Evolutionary conservation across 2,329 filamentous ascomycete genomes (phyloP).

Genomic region (Monosporascus sp.): DNA sequence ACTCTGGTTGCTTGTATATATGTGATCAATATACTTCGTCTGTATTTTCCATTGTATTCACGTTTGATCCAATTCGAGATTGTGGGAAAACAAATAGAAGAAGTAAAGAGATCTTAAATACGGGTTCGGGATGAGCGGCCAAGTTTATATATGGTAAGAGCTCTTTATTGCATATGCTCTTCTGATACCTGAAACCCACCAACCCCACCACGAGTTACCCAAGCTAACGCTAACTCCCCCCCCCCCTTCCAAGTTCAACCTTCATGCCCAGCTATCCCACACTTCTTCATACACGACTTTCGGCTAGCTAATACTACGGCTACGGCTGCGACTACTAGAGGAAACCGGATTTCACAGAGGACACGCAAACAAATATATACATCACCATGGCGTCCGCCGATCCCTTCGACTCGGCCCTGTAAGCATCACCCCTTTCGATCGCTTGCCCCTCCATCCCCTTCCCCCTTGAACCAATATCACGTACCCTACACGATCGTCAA

Average conservation of each 20-base stretch:
- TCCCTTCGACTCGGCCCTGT: constrained; percentile 74
- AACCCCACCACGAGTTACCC: background rate
- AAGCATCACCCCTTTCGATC: constrained; percentile 28
- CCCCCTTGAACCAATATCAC: background rate
- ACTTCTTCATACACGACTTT: background rate
- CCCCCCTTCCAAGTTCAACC: too few relatives aligned
- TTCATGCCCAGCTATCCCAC: background rate
- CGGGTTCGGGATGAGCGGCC: too few relatives aligned
- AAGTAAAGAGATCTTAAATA: too few relatives aligned
- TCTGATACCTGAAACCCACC: background rate
- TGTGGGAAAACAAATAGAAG: too few relatives aligned
- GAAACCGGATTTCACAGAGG: background rate
- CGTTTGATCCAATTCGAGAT: too few relatives aligned
- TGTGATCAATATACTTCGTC: too few relatives aligned
- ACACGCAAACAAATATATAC: background rate
- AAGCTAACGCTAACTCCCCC: background rate
- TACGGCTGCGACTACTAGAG: too few relatives aligned
- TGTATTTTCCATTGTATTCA: too few relatives aligned
- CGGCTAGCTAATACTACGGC: too few relatives aligned
- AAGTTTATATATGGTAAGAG: background rate
- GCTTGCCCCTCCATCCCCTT: constrained; percentile 8
- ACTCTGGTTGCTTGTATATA: too few relatives aligned
- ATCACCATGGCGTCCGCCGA: constrained; percentile 49
- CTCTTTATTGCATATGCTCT: background rate
- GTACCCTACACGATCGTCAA: constrained; percentile 1